Conservation (phyloP, 2,329 filamentous ascomycete species). For the Botrytis fabae region DNA sequence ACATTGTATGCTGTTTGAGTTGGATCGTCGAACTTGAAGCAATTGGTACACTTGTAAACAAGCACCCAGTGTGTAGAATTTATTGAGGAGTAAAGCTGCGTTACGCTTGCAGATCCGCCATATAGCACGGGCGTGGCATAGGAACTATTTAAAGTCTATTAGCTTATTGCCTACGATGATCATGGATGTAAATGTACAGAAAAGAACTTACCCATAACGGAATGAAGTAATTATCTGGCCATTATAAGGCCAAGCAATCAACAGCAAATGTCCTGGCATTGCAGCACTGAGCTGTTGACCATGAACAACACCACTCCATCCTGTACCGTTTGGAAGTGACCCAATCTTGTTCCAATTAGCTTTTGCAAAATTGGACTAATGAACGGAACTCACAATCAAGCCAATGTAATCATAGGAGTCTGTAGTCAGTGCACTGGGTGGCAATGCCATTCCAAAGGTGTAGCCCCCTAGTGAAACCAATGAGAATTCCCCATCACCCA, state of each 20-base stretch:
- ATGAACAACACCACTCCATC: constrained; percentile 60
- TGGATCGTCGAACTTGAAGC: constrained; percentile 54
- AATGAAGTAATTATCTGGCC: constrained; percentile 56
- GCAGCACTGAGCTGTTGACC: constrained; percentile 44
- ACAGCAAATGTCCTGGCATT: constrained; percentile 59
- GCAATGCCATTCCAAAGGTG: constrained; percentile 57
- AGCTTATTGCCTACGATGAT: not conserved
- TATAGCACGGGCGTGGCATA: constrained; percentile 61
- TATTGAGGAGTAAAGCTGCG: constrained; percentile 58
- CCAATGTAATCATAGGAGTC: constrained; percentile 60
- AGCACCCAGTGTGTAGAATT: constrained; percentile 60
- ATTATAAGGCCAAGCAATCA: constrained; percentile 58
- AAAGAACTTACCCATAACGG: constrained; percentile 47
- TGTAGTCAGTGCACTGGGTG: constrained; percentile 48
- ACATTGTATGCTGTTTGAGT: constrained; percentile 46
- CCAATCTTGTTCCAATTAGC: constrained; percentile 39
- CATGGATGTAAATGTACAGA: not conserved
- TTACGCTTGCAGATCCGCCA: constrained; percentile 61
- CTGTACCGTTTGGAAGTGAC: constrained; percentile 49
- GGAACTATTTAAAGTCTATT: constrained; percentile 43
- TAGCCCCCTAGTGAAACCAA: constrained; percentile 44
- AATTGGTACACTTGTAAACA: constrained; percentile 65
- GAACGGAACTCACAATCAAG: constrained; percentile 48
- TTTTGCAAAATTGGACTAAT: not conserved
- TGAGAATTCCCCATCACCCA: constrained; percentile 39